Conservation (phyloP, 2,329 filamentous ascomycete species). For the Pyricularia grisea region DNA sequence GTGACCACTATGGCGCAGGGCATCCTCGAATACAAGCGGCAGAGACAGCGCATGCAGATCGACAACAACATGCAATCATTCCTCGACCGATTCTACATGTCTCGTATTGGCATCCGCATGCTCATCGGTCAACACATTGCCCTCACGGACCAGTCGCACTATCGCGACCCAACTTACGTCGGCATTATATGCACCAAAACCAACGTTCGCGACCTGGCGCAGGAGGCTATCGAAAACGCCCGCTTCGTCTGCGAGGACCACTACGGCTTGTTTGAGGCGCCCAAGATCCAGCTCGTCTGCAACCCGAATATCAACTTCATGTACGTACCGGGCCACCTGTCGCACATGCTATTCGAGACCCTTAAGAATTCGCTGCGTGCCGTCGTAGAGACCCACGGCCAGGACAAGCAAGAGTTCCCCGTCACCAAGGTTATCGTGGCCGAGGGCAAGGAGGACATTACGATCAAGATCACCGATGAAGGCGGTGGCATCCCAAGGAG, state of each 20-base stretch:
- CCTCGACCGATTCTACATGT: slow-evolving; percentile 99
- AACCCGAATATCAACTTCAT: slow-evolving; percentile 94
- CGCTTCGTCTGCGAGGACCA: slow-evolving; percentile 99
- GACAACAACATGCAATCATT: slow-evolving; percentile 96
- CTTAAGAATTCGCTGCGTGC: slow-evolving; percentile 96
- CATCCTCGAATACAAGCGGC: slow-evolving; percentile 96
- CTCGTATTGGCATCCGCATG: slow-evolving; percentile 97
- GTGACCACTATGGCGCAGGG: slow-evolving; percentile 98
- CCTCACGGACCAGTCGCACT: slow-evolving; percentile 83
- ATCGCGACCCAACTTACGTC: slow-evolving; percentile 86
- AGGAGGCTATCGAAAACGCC: slow-evolving; percentile 97
- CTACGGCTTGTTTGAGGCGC: slow-evolving; percentile 93
- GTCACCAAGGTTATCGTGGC: slow-evolving; percentile 96
- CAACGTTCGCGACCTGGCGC: slow-evolving; percentile 86
- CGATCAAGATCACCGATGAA: slow-evolving; percentile 96
- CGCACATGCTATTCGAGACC: slow-evolving; percentile 99
- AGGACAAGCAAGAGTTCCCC: slow-evolving; percentile 92
- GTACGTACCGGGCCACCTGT: slow-evolving; percentile 98
- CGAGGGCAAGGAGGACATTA: slow-evolving; percentile 97
- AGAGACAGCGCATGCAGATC: slow-evolving; percentile 94
- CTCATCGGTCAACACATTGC: slow-evolving; percentile 98
- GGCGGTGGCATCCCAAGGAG: slow-evolving; percentile 91
- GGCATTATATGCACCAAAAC: slow-evolving; percentile 99
- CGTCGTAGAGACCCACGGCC: slow-evolving; percentile 89
- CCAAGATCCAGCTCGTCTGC: slow-evolving; percentile 93